Conservation (phyloP, 352 stramenopile species). For the Peronospora tabacina region DNA sequence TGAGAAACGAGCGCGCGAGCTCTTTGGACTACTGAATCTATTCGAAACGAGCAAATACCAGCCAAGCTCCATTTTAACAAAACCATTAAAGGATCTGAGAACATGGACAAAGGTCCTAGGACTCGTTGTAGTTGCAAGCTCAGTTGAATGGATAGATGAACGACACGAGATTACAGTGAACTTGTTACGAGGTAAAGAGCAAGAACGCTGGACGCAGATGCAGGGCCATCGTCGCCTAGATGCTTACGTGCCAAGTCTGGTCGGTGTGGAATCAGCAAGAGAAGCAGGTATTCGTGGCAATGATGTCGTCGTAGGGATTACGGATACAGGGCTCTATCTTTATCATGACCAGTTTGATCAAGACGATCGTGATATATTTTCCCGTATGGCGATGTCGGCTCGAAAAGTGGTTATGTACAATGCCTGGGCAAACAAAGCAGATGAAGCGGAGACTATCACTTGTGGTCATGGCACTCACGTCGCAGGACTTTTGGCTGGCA, state of each 20-base stretch:
- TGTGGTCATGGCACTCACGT: constrained; percentile 88
- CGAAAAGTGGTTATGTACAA: constrained; percentile 81
- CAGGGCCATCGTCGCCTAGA: constrained; percentile 46
- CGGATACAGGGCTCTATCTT: constrained; percentile 72
- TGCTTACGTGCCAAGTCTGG: constrained; percentile 45
- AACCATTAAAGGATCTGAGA: constrained; percentile 40
- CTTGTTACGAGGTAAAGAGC: constrained; percentile 21
- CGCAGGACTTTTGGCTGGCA: constrained; percentile 67
- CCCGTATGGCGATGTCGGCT: constrained; percentile 29
- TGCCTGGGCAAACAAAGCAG: constrained; percentile 51
- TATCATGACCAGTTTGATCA: constrained; percentile 83
- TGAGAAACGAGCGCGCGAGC: constrained; percentile 26
- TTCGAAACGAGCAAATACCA: constrained; percentile 35
- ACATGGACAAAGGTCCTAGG: constrained; percentile 53
- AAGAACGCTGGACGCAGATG: constrained; percentile 21
- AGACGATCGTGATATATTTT: constrained; percentile 42
- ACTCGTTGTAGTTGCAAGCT: constrained; percentile 35
- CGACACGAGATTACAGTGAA: constrained; percentile 32
- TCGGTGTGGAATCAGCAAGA: constrained; percentile 58
- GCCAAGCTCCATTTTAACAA: constrained; percentile 44
- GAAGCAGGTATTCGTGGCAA: constrained; percentile 58
- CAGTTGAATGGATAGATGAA: constrained; percentile 64
- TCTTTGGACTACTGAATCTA: constrained; percentile 55
- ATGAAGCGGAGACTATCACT: constrained; percentile 56
- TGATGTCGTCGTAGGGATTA: constrained; percentile 70